phyloP scores from a whole-genome alignment of 176 grass and related monocot genomes.

The Aegilops bicornis region DNA sequence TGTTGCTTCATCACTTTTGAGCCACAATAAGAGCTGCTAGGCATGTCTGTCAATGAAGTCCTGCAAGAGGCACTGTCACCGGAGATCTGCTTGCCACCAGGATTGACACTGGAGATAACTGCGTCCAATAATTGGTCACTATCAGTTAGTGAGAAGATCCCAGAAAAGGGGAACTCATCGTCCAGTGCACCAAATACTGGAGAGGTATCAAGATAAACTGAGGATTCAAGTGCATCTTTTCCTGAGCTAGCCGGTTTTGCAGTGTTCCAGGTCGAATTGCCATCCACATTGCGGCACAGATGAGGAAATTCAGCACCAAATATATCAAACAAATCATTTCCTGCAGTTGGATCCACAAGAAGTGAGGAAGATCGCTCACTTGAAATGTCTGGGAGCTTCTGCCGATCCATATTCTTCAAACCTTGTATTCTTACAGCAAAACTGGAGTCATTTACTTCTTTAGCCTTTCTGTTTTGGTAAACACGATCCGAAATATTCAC shows the following conservation, averaged over 20 bases:
- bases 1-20: constrained; percentile 48
- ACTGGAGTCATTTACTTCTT: constrained; percentile 41
- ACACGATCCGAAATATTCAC: constrained; percentile 19
- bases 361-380: constrained; percentile 18
- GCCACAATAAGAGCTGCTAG: constrained; percentile 47
- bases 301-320: constrained; percentile 54
- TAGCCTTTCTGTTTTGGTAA: constrained; percentile 28
- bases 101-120: constrained; percentile 62
- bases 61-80: constrained; percentile 61
- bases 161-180: constrained; percentile 54
- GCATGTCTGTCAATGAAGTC: constrained; percentile 55
- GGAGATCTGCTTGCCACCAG: constrained; percentile 51
- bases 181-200: constrained; percentile 35
- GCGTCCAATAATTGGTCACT: constrained; percentile 82
- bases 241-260: constrained; percentile 27
- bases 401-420: constrained; percentile 38
- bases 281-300: constrained; percentile 39
- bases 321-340: constrained; percentile 70
- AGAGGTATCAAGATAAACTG: constrained; percentile 31
- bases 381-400: constrained; percentile 26
- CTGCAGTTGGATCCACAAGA: constrained; percentile 40
- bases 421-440: constrained; percentile 29
- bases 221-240: constrained; percentile 45
- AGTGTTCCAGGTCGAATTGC: constrained; percentile 38
- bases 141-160: constrained; percentile 52